phyloP scores from a whole-genome alignment of 106 monocot species.

The Chionographis japonica region DNA sequence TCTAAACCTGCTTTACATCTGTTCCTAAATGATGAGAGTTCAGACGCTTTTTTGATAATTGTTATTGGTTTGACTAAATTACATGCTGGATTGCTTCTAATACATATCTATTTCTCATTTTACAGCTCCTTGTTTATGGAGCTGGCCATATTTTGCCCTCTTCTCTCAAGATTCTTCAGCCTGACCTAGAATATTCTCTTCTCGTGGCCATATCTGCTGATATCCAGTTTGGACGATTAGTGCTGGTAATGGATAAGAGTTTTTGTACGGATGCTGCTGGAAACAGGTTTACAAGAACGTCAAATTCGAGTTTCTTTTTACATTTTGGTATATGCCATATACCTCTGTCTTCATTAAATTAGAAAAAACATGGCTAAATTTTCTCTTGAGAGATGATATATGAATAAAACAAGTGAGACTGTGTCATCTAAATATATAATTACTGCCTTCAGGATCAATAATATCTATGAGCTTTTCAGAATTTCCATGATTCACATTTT shows the following conservation, averaged over 20 bases:
- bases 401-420: too few species aligned
- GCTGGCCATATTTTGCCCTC: slow-evolving; percentile 59
- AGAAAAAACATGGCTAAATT: too few species aligned
- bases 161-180: slow-evolving; percentile 63
- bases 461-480: too few species aligned
- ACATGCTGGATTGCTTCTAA: background rate
- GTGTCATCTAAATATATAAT: too few species aligned
- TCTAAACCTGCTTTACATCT: too few species aligned
- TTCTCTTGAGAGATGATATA: too few species aligned
- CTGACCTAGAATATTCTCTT: slow-evolving; percentile 61
- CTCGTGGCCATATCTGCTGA: slow-evolving; percentile 45
- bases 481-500: too few species aligned
- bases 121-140: slow-evolving; percentile 95
- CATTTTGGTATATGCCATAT: slow-evolving; percentile 66
- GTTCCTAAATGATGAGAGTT: too few species aligned
- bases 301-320: slow-evolving; percentile 76
- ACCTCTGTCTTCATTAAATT: background rate
- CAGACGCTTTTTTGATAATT: background rate
- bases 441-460: too few species aligned
- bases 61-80: background rate
- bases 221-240: slow-evolving; percentile 57
- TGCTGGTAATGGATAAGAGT: slow-evolving; percentile 77
- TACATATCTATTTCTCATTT: slow-evolving; percentile 6
- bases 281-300: slow-evolving; percentile 78
- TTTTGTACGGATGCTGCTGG: slow-evolving; percentile 85